Percentiles rank a stretch among this genome's conserved stretches.
These are phyloP conservation scores for Hirschioporus abietinus DNA, from an alignment of 768 basidiomycete species.

Conservation along the genomic window DNA sequence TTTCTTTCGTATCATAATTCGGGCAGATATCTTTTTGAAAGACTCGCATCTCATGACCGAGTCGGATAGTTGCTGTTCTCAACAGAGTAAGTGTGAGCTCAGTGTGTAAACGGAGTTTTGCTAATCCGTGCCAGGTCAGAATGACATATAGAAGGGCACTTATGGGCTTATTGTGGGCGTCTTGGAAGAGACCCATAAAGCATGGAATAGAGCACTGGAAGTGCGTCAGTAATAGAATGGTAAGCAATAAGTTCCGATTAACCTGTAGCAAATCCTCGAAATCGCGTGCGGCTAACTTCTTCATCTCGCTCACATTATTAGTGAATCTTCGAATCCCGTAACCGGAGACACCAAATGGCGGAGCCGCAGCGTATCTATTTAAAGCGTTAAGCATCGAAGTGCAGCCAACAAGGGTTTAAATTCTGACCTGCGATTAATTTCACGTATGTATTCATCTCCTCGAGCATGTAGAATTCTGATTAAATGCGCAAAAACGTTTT, in stretches of 20 bases:
- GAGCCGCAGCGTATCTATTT: slow-evolving; percentile 3
- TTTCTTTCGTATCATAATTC: slow-evolving; percentile 24
- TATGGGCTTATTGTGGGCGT: slow-evolving; percentile 21
- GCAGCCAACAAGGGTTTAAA: background rate
- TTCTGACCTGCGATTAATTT: background rate
- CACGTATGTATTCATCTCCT: slow-evolving; percentile 7
- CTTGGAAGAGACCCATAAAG: slow-evolving; percentile 33
- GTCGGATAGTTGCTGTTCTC: slow-evolving; percentile 17
- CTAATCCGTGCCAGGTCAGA: slow-evolving; percentile 33
- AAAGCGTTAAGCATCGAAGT: background rate
- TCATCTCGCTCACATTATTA: slow-evolving; percentile 18
- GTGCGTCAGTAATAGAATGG: background rate
- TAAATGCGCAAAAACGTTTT: slow-evolving; percentile 31
- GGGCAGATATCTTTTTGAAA: slow-evolving; percentile 27
- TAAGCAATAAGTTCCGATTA: background rate
- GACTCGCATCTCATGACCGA: slow-evolving; percentile 26
- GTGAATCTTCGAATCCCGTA: slow-evolving; percentile 19
- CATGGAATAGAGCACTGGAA: slow-evolving; percentile 24
- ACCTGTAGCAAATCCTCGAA: slow-evolving; percentile 25
- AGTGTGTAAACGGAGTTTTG: slow-evolving; percentile 36
- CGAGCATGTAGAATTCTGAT: slow-evolving; percentile 26
- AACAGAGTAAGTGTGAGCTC: slow-evolving; percentile 26
- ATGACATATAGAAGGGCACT: slow-evolving; percentile 30
- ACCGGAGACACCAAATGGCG: slow-evolving; percentile 19
- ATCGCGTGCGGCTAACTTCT: slow-evolving; percentile 20